phyloP scores from a whole-genome alignment of 768 basidiomycete genomes.

The Calocybe cyanea region DNA sequence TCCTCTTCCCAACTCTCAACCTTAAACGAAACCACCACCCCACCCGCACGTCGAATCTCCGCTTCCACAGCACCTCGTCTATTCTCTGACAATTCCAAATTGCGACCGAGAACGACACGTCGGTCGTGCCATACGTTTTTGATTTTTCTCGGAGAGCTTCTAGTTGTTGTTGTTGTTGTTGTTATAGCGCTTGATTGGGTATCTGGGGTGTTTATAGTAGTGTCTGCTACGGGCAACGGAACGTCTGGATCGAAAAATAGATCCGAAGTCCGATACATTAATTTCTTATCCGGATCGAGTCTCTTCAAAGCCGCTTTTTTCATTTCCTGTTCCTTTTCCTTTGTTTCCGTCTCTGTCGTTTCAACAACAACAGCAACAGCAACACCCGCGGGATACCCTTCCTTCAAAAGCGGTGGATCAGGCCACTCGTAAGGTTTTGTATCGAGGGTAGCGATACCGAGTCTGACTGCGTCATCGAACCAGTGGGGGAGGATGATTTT shows the following conservation, averaged over 20 bases:
- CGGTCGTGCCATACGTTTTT: slow-evolving; percentile 55
- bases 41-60: slow-evolving; percentile 61
- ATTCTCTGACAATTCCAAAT: slow-evolving; percentile 48
- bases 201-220: neutral
- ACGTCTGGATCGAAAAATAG: slow-evolving; percentile 23
- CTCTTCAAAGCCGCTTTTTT: slow-evolving; percentile 16
- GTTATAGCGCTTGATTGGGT: slow-evolving; percentile 4
- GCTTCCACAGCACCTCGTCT: slow-evolving; percentile 53
- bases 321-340: slow-evolving; percentile 20
- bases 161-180: neutral
- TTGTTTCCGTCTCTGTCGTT: slow-evolving; percentile 19
- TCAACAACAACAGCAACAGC: no score
- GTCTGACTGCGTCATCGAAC: slow-evolving; percentile 77
- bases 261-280: slow-evolving; percentile 27
- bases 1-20: slow-evolving; percentile 16
- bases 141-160: slow-evolving; percentile 10
- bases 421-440: slow-evolving; percentile 71
- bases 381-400: slow-evolving; percentile 19
- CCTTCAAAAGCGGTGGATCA: slow-evolving; percentile 49
- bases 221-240: slow-evolving; percentile 10
- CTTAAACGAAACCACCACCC: slow-evolving; percentile 33
- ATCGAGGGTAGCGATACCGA: slow-evolving; percentile 48
- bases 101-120: slow-evolving; percentile 57
- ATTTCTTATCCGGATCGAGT: slow-evolving; percentile 29
- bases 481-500: slow-evolving; percentile 84